Base-by-base conservation (phyloP, 768 basidiomycete genomes). In the Tephrocybe sp. region DNA sequence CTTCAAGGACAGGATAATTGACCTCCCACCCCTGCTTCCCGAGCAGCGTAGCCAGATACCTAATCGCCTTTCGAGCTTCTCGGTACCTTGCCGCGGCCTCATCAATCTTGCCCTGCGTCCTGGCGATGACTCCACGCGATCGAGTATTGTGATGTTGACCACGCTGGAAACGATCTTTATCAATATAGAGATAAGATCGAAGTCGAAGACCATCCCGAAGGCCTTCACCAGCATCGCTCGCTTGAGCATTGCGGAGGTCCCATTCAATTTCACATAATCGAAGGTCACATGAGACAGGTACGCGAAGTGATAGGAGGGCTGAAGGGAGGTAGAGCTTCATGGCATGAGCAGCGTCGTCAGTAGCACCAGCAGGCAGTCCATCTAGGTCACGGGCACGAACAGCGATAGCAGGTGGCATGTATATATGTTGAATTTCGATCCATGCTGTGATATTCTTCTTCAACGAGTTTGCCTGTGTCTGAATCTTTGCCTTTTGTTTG, bases 71-170 rank as follows among this genome's bases (percentile, higher is more conserved):
- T 15, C 44, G 41, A n/a, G 56, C 47, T 12, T 27, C 38, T n/a
- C 37, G 32, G 31, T 58, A 58, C 30, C 46, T 58, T 4, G n/a
- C 28, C 5, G 34, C 42, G 1, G 47, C 46, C 1, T 36, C 45
- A 7, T 40, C 28, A 6, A 54, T 47, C 27, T 52, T 58, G 2
- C 21, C 43, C 16, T 55, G 21, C 9, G 38, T 26, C 6, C 54
- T 16, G 3, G 38, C n/a, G 37, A 58, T 49, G 22, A 58, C 28
- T 4, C 25, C 24, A 12, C 26, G n/a, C 18, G 47, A 53, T 7
- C 52, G 31, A 18, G 49, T 57, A 37, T 57, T 57, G 12, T 43
- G 37, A 16, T 30, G 31, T 47, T 55, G 53, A 11, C 57, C 53
- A 7, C 26, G 38, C 25, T 52, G 51, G 27, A 52, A 55, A 28